Percentiles rank a stretch among this genome's conserved stretches.
phyloP scores from a whole-genome alignment of 1,139 yeast species.

The Scheffersomyces lignicola region DNA sequence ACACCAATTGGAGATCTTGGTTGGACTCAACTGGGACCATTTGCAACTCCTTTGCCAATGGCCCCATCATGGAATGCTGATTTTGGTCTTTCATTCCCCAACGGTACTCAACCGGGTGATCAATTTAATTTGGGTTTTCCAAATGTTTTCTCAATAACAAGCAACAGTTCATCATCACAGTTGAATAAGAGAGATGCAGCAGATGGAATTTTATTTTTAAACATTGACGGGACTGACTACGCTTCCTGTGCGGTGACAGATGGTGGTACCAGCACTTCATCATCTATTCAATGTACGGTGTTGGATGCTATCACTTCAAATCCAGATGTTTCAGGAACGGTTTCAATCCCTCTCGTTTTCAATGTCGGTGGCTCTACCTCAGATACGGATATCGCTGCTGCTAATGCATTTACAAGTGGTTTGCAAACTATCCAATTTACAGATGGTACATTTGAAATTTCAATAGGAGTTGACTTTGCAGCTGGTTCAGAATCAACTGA shows the following conservation, averaged over 20 bases:
- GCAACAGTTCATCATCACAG: background rate
- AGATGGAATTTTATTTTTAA: background rate
- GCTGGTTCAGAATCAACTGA: slow-evolving; percentile 1
- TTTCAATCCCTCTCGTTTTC: slow-evolving; percentile 22
- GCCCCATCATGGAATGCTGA: slow-evolving; percentile 3
- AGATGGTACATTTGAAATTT: slow-evolving; percentile 1
- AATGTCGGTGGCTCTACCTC: slow-evolving; percentile 11
- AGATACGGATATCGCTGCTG: slow-evolving; percentile 1
- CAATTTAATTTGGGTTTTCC: slow-evolving; percentile 1
- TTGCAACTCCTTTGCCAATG: slow-evolving; percentile 3
- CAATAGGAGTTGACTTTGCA: background rate
- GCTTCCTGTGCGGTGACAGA: background rate
- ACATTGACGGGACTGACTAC: slow-evolving; percentile 1
- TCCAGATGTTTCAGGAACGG: slow-evolving; percentile 1
- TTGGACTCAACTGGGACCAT: slow-evolving; percentile 3
- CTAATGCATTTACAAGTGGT: slow-evolving; percentile 2
- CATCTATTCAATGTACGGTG: slow-evolving; percentile 3
- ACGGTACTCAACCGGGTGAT: slow-evolving; percentile 3
- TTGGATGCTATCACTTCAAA: slow-evolving; percentile 1
- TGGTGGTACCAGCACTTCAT: background rate
- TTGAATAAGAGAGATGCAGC: background rate
- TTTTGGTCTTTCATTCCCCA: slow-evolving; percentile 3
- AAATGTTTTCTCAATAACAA: slow-evolving; percentile 2
- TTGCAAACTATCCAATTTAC: slow-evolving; percentile 2
- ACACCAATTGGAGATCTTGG: background rate